phyloP scores from a whole-genome alignment of 352 stramenopile species.

The Blastocystis sp. region DNA sequence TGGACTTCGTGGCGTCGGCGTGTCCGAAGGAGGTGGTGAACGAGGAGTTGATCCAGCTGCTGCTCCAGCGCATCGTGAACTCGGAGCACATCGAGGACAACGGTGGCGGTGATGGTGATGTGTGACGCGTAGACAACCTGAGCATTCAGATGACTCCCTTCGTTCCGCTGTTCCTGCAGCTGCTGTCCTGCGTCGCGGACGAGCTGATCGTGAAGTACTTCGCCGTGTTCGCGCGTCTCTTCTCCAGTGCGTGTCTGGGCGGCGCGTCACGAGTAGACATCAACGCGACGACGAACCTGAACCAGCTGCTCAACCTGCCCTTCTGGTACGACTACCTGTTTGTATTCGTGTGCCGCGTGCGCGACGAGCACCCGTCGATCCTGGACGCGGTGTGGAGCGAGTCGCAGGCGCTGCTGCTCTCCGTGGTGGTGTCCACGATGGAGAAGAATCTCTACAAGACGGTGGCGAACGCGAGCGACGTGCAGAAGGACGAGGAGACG shows the following conservation, averaged over 20 bases:
- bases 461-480: neutral
- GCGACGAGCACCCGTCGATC: neutral
- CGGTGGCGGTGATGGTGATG: neutral
- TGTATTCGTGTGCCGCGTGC: conserved; percentile 5
- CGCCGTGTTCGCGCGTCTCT: conserved; percentile 35
- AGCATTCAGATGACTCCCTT: neutral
- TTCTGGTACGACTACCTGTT: conserved; percentile 52
- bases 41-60: neutral
- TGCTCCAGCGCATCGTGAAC: conserved; percentile 23
- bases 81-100: conserved; percentile 65
- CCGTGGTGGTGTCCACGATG: conserved; percentile 18
- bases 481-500: conserved; percentile 27
- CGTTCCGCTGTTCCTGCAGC: conserved; percentile 53
- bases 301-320: conserved; percentile 31
- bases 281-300: conserved; percentile 34
- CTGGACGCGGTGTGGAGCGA: conserved; percentile 33
- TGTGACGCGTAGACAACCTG: conserved; percentile 39
- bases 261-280: conserved; percentile 26
- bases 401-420: conserved; percentile 41
- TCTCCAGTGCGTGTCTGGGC: conserved; percentile 1
- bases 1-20: conserved; percentile 7
- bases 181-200: conserved; percentile 7
- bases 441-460: conserved; percentile 59
- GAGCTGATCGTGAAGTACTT: conserved; percentile 27
- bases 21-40: neutral